These are phyloP conservation scores for Blastomyces parvus DNA, from an alignment of 2,329 filamentous ascomycete genomes.

Conservation along the genomic window DNA sequence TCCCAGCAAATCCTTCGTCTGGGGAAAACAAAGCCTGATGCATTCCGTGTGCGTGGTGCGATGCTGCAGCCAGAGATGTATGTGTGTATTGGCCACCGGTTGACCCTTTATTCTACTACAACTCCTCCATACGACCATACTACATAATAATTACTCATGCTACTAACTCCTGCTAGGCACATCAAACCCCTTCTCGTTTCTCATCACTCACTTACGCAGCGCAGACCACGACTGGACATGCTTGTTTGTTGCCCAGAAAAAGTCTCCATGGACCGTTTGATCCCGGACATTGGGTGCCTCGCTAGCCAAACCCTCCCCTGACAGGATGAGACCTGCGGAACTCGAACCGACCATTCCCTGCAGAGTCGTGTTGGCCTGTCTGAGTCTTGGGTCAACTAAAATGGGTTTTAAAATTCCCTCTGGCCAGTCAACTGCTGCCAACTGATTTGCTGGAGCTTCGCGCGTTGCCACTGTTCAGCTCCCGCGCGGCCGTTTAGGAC, in stretches of 20 bases:
- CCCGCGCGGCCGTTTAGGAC: neutral
- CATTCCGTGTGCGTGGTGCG: neutral
- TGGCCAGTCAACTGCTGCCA: neutral
- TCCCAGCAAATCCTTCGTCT: neutral
- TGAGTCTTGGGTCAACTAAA: neutral
- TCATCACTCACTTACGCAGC: neutral
- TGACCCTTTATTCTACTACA: neutral
- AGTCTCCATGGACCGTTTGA: neutral
- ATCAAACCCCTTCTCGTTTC: too few relatives aligned
- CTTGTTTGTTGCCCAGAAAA: neutral
- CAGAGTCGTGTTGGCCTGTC: neutral
- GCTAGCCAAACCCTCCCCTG: neutral
- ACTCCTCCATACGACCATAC: too few relatives aligned
- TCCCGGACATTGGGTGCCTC: slow-evolving; percentile 5
- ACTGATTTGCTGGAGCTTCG: neutral
- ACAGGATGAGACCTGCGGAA: neutral
- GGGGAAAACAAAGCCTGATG: neutral
- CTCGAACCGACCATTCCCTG: neutral
- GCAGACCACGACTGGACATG: neutral
- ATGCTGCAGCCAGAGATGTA: neutral
- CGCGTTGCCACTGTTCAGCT: neutral
- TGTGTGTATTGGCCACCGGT: neutral
- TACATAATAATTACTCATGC: too few relatives aligned
- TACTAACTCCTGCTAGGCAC: neutral
- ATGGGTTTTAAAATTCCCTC: too few relatives aligned